Evolutionary conservation across 2,329 filamentous ascomycete species (phyloP).

Genomic region (Stagonosporopsis chrysanthemi): DNA sequence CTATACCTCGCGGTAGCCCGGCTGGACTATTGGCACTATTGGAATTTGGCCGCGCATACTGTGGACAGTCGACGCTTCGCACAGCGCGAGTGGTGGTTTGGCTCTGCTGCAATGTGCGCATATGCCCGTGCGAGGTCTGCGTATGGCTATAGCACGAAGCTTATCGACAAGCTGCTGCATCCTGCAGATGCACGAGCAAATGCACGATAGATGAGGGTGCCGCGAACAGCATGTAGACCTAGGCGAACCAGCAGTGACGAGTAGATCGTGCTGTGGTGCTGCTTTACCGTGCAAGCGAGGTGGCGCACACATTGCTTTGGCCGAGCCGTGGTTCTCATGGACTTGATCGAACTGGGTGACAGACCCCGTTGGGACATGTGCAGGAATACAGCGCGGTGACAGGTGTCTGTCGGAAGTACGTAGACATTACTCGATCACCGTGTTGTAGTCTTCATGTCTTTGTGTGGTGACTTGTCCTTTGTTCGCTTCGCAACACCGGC

Average conservation of each 20-base stretch:
- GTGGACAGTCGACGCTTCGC: not conserved
- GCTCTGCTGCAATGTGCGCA: not conserved
- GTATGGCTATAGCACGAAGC: slow-evolving; percentile 3
- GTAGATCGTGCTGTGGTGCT: slow-evolving; percentile 4
- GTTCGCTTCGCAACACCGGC: not conserved
- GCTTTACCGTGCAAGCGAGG: slow-evolving; percentile 13
- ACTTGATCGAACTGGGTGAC: not conserved
- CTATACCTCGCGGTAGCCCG: not conserved
- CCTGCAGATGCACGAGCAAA: slow-evolving; percentile 16
- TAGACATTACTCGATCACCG: not conserved
- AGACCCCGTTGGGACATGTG: not conserved
- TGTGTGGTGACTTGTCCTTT: not conserved
- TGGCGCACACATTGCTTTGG: slow-evolving; percentile 1
- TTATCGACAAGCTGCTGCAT: slow-evolving; percentile 11
- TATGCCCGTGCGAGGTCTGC: not conserved
- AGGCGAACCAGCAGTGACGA: not conserved
- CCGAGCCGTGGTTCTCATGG: not conserved
- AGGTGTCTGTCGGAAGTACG: slow-evolving; percentile 2
- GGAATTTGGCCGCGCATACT: no score
- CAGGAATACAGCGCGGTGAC: slow-evolving; percentile 5
- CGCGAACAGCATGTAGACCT: not conserved
- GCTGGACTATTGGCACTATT: not conserved
- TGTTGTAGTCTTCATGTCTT: not conserved
- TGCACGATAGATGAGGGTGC: slow-evolving; percentile 7
- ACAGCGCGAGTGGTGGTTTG: not conserved